phyloP scores from a whole-genome alignment of 169 alveolate genomes.

The Eimeria nieschulzi region DNA sequence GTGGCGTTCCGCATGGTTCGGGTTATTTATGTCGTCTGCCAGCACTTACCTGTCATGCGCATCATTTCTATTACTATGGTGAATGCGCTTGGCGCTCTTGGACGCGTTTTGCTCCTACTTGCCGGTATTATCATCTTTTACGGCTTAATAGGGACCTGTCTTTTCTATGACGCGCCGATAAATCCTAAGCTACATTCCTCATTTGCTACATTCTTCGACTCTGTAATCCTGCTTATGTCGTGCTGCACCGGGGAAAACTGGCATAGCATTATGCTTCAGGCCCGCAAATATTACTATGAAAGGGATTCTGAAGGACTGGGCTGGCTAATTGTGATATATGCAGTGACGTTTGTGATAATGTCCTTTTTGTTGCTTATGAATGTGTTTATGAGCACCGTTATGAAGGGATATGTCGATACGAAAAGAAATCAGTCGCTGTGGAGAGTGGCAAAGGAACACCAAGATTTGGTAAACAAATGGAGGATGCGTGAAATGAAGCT shows the following conservation, averaged over 20 bases:
- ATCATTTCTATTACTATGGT: constrained; percentile 32
- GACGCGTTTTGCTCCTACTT: constrained; percentile 37
- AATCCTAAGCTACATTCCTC: constrained; percentile 8
- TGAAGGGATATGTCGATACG: constrained; percentile 73
- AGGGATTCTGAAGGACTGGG: neutral
- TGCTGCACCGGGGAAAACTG: constrained; percentile 73
- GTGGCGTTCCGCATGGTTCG: constrained; percentile 69
- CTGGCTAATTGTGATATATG: constrained; percentile 23
- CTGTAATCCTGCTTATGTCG: constrained; percentile 46
- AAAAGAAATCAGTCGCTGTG: constrained; percentile 61
- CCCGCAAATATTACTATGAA: constrained; percentile 40
- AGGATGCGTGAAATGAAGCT: constrained; percentile 61
- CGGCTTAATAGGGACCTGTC: constrained; percentile 62
- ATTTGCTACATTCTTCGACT: constrained; percentile 27
- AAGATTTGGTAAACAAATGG: constrained; percentile 61
- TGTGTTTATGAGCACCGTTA: constrained; percentile 67
- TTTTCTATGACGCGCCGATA: constrained; percentile 51
- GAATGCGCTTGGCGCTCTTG: constrained; percentile 39
- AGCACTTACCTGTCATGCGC: constrained; percentile 57
- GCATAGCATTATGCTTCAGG: constrained; percentile 65
- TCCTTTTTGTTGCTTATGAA: constrained; percentile 66
- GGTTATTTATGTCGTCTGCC: constrained; percentile 54
- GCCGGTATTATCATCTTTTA: constrained; percentile 30
- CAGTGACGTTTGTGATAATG: constrained; percentile 48
- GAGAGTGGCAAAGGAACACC: constrained; percentile 70